A percentile compares a stretch with the other conserved stretches of the same genome.
These are phyloP conservation scores for Epithemia pelagica DNA, from an alignment of 108 stramenopile species.

Conservation along the genomic window DNA sequence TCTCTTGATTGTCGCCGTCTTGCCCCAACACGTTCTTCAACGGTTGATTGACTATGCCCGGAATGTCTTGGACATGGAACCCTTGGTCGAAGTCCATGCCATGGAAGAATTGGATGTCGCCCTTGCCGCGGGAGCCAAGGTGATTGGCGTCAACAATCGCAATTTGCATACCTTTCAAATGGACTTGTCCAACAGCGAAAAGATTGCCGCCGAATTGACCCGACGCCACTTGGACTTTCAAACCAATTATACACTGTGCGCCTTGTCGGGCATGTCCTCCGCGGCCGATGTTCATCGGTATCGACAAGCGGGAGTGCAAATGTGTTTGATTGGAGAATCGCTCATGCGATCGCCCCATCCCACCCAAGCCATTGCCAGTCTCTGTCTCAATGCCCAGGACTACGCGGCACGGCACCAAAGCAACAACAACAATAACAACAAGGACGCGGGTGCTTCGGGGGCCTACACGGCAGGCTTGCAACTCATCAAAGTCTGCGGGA, in stretches of 20 bases:
- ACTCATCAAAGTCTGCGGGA: slow-evolving; percentile 91
- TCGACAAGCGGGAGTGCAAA: slow-evolving; percentile 70
- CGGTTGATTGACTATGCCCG: slow-evolving; percentile 72
- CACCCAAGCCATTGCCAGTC: slow-evolving; percentile 57
- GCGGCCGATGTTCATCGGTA: slow-evolving; percentile 83
- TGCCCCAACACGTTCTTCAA: slow-evolving; percentile 57
- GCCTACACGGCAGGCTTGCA: slow-evolving; percentile 80
- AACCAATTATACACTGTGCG: slow-evolving; percentile 55
- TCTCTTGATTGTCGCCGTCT: slow-evolving; percentile 90
- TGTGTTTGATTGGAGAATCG: slow-evolving; percentile 96
- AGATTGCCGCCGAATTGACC: slow-evolving; percentile 52
- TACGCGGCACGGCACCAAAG: slow-evolving; percentile 16
- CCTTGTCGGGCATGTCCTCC: slow-evolving; percentile 87
- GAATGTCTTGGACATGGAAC: slow-evolving; percentile 87
- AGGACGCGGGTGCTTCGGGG: slow-evolving; percentile 30
- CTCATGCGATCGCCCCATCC: slow-evolving; percentile 94
- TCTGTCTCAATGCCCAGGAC: slow-evolving; percentile 82
- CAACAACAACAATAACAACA: neutral
- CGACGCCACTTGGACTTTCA: slow-evolving; percentile 43
- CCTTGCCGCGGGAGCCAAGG: slow-evolving; percentile 77
- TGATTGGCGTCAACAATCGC: slow-evolving; percentile 98
- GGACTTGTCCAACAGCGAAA: slow-evolving; percentile 86
- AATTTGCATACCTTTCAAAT: slow-evolving; percentile 97
- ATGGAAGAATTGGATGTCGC: slow-evolving; percentile 88
- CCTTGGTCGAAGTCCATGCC: slow-evolving; percentile 94